Evolutionary conservation across 805 yeast genomes (phyloP), one percentile per base, ranked within the genome.

Genomic region (Saccharomycopsis microspora): DNA sequence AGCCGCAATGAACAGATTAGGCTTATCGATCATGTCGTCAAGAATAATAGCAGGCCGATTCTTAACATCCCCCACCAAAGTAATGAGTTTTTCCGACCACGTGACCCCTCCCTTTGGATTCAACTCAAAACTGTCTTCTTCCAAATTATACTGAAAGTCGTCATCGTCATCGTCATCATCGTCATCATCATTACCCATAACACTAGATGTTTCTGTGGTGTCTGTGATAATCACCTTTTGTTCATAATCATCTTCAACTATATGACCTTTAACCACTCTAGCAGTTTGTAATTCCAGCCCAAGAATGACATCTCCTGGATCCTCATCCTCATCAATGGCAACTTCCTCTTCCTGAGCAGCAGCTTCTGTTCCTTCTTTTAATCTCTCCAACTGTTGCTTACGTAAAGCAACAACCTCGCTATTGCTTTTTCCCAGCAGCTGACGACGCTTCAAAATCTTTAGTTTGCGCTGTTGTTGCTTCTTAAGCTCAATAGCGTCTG

Each of bases 11-110:
- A 89, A 90, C 6, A 95, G 80, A 54, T 82, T 81, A 41, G 96
- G 96, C 62, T 93, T 87, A 63, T 93, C 98, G 58, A 93, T 83
- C 94, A 93, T 86, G 63, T 93, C 99, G 67, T 93, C 99, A 50
- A 93, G 72, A 51, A 93, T 85, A 56, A 93, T 85, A 19, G 97
- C 97, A 5, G 95, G 85, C 64, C 85, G 85, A 57, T 80, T 83
- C 55, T 85, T 80, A 44, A 93, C 98, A 62, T 90, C 94, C 53
- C 99, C 99, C 41, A 93, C 99, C 48, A 93, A 73, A 9, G 98
- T 93, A 61, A 93, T 93, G 59, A 90, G 75, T 65, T 87, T 89
- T 65, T 90, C 97, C 42, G 60, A 64, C 1, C 61, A 56, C 3
- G 56, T 58, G 29, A 64, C 64, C 11, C 63, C 63, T 67, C 75